Evolutionary conservation across 257 asterid genomes (phyloP), one percentile per base, ranked within the genome.

Genomic region (Solanum bulbocastanum): DNA sequence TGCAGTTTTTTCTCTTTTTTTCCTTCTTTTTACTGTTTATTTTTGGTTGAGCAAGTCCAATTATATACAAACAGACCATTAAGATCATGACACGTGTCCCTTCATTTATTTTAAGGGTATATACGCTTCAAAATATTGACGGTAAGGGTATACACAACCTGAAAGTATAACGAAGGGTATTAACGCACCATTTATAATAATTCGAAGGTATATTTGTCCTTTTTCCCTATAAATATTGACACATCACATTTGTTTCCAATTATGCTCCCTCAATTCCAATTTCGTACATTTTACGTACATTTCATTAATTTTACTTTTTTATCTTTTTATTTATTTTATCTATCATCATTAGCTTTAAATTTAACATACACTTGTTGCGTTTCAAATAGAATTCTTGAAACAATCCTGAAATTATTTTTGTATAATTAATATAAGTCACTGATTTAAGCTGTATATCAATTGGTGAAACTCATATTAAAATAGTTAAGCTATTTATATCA

Each of bases 211-310:
- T n/a, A n/a, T n/a, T n/a, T n/a, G n/a, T n/a, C n/a, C n/a, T n/a
- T n/a, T n/a, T n/a, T n/a, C n/a, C n/a, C n/a, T n/a, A 65, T 65
- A 58, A 10, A 39, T 37, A 39, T 76, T 76, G 62, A 42, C 62
- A 40, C 12, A 71, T 71, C 46, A 15, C 46, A 73, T 33, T 72
- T 35, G 10, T 35, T 36, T 74, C 32, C 83, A 75, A 40, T 52
- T n/a, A 39, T 40, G n/a, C 42, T 25, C 11, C 6, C n/a, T n/a
- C 32, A 87, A 37, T 58, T 39, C 42, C 16, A 65, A 49, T 65
- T 71, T 74, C 62, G 85, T 86, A 86, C 88, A 73, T 69, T 69
- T 56, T 73, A 52, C 40, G 60, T 86, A 73, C 85, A 56, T 74
- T 52, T 22, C 65, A 73, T 30, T 25, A 36, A 6, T 37, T 18